Evolutionary conservation across 208 protist genomes (phyloP).

Genomic region (Wallacemonas collosoma): DNA sequence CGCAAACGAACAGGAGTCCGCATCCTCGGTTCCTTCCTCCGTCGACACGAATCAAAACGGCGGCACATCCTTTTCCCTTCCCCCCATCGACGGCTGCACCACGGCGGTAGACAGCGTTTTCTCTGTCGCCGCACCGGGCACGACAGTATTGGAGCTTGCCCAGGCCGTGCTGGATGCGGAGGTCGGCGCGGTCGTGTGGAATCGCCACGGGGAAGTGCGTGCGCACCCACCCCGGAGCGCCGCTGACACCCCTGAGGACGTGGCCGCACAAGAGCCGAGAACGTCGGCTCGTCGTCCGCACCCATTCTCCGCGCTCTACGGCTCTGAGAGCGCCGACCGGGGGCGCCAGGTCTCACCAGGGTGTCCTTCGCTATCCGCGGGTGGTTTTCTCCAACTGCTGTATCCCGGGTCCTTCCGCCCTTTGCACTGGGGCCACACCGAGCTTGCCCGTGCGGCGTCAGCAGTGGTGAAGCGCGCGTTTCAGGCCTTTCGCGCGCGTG

Average conservation of each 20-base stretch:
- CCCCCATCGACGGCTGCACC: not conserved
- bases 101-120: not conserved
- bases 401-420: constrained; percentile 80
- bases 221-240: not conserved
- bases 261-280: no score
- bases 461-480: constrained; percentile 21
- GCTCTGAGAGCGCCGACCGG: not conserved
- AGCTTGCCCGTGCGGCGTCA: constrained; percentile 50
- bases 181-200: constrained; percentile 46
- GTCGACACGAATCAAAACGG: not conserved
- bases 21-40: constrained; percentile 6
- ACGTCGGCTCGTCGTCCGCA: not conserved
- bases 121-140: not conserved
- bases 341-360: not conserved
- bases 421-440: constrained; percentile 80
- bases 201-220: constrained; percentile 55
- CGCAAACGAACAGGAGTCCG: not conserved
- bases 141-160: constrained; percentile 1
- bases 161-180: constrained; percentile 22
- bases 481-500: constrained; percentile 12
- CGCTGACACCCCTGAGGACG: not conserved
- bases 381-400: constrained; percentile 34
- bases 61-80: constrained; percentile 5
- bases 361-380: constrained; percentile 1
- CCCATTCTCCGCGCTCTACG: not conserved